Evolutionary conservation across 441 rosid species (phyloP).

Genomic region (Croton setiger): DNA sequence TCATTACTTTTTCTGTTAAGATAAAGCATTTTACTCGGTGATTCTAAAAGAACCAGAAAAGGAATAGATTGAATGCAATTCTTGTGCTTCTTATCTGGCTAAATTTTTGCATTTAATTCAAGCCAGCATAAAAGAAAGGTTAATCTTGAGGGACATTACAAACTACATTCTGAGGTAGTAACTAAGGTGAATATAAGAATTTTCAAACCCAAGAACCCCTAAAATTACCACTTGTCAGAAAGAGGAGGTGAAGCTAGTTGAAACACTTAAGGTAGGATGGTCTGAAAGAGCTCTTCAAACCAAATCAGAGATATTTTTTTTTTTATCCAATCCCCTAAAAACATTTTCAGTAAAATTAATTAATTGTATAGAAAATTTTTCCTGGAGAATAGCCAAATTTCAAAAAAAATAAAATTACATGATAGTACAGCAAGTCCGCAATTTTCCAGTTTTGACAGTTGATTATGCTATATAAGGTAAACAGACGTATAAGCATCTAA

Average conservation of each 20-base stretch:
- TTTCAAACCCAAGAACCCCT: neutral
- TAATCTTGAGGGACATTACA: neutral
- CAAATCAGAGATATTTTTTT: neutral
- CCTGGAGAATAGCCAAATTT: neutral
- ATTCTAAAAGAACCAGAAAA: neutral
- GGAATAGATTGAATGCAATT: neutral
- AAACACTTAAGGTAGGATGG: neutral
- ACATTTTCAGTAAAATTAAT: neutral
- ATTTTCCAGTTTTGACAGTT: neutral
- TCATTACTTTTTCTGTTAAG: neutral
- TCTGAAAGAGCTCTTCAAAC: neutral
- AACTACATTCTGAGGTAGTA: neutral
- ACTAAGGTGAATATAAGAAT: neutral
- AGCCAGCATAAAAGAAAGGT: neutral
- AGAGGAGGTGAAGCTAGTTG: neutral
- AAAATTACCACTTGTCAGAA: neutral
- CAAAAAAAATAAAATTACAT: neutral
- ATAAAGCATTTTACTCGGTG: neutral
- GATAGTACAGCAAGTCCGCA: neutral
- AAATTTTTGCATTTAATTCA: neutral
- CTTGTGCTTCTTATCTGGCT: neutral
- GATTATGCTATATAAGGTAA: neutral
- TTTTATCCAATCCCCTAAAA: neutral
- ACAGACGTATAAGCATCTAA: neutral
- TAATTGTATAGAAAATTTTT: neutral